phyloP scores from a whole-genome alignment of 352 stramenopile genomes.

The Phytopythium litorale region DNA sequence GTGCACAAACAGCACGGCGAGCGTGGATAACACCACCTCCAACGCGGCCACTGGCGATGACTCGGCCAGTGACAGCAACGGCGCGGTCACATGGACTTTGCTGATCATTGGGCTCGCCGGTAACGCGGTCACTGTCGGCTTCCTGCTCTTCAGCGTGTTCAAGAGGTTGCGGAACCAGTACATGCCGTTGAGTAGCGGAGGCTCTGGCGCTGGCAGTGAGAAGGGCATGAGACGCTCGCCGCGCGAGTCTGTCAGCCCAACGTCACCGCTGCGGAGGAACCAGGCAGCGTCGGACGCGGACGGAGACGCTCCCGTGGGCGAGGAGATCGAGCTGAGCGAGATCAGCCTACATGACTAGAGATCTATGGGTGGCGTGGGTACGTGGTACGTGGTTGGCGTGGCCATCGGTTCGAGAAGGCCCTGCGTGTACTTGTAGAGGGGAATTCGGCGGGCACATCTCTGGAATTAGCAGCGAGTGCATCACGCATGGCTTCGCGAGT shows the following conservation, averaged over 20 bases:
- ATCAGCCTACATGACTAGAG: slow-evolving; percentile 40
- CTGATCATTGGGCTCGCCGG: slow-evolving; percentile 26
- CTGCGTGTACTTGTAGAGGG: background rate
- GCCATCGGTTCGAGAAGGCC: background rate
- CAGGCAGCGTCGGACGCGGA: slow-evolving; percentile 17
- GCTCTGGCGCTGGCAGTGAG: background rate
- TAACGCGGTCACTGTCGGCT: slow-evolving; percentile 27
- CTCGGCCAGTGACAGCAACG: slow-evolving; percentile 5
- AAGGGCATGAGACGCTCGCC: background rate
- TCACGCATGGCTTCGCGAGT: no score
- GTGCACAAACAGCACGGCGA: slow-evolving; percentile 7
- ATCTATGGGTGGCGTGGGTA: slow-evolving; percentile 3
- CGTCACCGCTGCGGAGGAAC: slow-evolving; percentile 12
- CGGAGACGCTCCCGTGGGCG: slow-evolving; percentile 12
- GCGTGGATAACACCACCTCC: slow-evolving; percentile 8
- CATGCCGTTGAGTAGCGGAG: slow-evolving; percentile 31
- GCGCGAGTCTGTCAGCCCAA: slow-evolving; percentile 8
- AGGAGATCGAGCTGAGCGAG: slow-evolving; percentile 45
- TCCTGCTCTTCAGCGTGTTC: slow-evolving; percentile 31
- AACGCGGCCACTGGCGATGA: background rate
- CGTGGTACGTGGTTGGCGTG: background rate
- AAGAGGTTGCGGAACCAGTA: slow-evolving; percentile 64
- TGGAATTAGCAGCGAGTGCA: no score
- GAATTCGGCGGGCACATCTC: background rate
- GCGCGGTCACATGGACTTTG: slow-evolving; percentile 32